Evolutionary conservation across 768 basidiomycete genomes (phyloP).

Genomic region (Phanerochaete sordida): DNA sequence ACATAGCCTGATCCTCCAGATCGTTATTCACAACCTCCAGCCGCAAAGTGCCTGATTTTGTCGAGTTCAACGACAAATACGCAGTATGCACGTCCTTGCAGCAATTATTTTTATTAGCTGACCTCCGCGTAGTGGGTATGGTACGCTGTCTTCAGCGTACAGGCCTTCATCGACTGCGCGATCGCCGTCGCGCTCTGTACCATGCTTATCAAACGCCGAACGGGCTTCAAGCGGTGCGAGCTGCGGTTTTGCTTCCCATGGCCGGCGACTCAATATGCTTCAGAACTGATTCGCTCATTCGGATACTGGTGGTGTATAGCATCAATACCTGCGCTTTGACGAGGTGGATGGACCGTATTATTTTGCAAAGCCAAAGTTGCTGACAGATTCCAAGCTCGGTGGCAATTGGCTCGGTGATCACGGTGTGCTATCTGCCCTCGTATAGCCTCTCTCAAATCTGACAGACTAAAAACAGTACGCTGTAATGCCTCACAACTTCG

Average conservation of each 20-base stretch:
- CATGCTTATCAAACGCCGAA: neutral
- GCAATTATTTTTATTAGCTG: neutral
- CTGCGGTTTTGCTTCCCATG: neutral
- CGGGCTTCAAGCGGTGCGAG: neutral
- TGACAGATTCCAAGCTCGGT: neutral
- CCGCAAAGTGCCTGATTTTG: neutral
- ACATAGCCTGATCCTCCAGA: neutral
- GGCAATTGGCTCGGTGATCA: neutral
- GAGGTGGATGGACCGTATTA: neutral
- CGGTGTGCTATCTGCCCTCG: neutral
- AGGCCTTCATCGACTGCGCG: neutral
- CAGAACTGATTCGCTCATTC: neutral
- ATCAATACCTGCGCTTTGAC: neutral
- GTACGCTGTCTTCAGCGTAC: neutral
- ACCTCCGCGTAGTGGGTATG: neutral
- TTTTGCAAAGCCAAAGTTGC: no score
- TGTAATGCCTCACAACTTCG: neutral
- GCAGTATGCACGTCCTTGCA: neutral
- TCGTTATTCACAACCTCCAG: neutral
- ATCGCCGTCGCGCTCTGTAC: neutral
- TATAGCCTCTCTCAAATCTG: neutral
- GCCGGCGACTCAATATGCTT: neutral
- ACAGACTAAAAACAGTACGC: neutral
- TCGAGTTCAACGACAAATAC: neutral
- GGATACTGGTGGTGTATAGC: neutral